Evolutionary conservation across 345 rosid species (phyloP).

Genomic region (Sonneratia caseolaris): DNA sequence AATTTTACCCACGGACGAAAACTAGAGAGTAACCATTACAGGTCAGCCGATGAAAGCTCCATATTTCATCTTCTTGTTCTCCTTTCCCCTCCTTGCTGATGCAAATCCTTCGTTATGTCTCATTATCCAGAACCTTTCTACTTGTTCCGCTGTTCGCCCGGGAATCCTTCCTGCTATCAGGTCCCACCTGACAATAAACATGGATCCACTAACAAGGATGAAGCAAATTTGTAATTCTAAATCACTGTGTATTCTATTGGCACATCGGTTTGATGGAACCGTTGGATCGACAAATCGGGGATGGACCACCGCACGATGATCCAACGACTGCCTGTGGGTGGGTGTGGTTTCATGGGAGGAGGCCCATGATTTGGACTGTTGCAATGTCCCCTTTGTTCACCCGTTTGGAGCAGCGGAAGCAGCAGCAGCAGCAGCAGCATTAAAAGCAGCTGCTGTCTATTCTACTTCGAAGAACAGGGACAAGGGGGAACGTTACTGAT

Average conservation of each 20-base stretch:
- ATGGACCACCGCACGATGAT: not conserved
- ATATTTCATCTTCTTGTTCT: slow-evolving; percentile 3
- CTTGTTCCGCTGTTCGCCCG: slow-evolving; percentile 9
- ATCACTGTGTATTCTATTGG: no score
- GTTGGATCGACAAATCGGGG: not conserved
- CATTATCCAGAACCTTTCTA: slow-evolving; percentile 20
- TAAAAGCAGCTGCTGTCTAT: not conserved
- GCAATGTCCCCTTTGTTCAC: no score
- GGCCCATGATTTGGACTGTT: no score
- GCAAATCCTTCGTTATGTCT: slow-evolving; percentile 10
- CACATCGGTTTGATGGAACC: not conserved
- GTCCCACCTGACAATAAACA: slow-evolving; percentile 10
- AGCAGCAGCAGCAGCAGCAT: not conserved
- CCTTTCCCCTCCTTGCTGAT: not conserved
- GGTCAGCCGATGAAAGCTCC: slow-evolving; percentile 1
- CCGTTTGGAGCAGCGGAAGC: no score
- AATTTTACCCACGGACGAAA: not conserved
- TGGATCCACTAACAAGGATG: not conserved
- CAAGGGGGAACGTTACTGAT: not conserved
- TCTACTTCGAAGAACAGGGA: not conserved
- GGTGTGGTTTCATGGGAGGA: not conserved
- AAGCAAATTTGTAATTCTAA: no score
- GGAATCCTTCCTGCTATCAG: slow-evolving; percentile 16
- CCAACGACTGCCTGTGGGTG: not conserved
- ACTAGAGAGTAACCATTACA: not conserved